Base-by-base conservation (phyloP, 2,329 filamentous ascomycete genomes). In the Aureobasidium subglaciale region DNA sequence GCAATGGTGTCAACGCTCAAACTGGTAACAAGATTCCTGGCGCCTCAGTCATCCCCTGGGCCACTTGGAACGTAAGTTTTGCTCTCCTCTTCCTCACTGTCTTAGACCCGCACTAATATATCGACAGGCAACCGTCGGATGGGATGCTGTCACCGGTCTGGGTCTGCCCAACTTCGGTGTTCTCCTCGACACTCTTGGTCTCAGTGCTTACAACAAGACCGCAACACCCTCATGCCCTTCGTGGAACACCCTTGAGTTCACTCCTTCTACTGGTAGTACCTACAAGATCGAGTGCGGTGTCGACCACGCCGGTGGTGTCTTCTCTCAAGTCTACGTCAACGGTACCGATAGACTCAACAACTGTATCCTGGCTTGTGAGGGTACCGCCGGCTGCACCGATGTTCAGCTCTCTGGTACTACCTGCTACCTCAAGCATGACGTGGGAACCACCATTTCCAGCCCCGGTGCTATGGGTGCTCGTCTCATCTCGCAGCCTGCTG, bases 71-170 rank as follows among this genome's bases (percentile, higher is more conserved):
- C 27, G 42, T 30, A 30, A 30, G 29, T 5, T 4, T 9, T 30
- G 3, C 8, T 30, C 4, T 30, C 29, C 4, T 30, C 1, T 30
- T 30, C 27, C 7, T 30, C 27, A 8, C 7, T 11, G 11, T 2
- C 3, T 2, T 30, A 30, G 4, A 30, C 8, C 3, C 4, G 29
- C 13, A 30, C 29, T 30, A 30, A 30, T 5, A 2, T 5, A n/a
- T 30, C 29, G 13, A 30, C 29, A 30, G 29, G n/a, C 40, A 43
- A 55, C 45, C 1, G 58, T 45, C 29, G 66, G 66, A 1, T 69
- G 66, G 66, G 67, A 68, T 59, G 60, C 65, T 10, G 65, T 67
- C 5, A 68, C 64, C 58, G 67, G 66, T 7, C 63, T 61, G 18
- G 66, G 66, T 4, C 63, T 60, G 7, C 63, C 63, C 2, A 57